phyloP scores from a whole-genome alignment of 176 grass and related monocot species.

The barley (Hordeum vulgare) region DNA sequence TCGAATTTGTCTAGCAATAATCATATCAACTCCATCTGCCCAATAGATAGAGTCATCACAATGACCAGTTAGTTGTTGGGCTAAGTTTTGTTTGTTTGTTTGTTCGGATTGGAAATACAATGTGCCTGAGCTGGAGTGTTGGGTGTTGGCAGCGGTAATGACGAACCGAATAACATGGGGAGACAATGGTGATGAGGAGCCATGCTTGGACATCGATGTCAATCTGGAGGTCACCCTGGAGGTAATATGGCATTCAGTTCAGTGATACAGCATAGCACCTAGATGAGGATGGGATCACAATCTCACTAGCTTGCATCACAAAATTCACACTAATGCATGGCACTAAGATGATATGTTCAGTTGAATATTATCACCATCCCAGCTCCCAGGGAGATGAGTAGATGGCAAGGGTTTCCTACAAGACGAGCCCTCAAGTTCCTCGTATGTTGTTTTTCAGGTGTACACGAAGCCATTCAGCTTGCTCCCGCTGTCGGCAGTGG shows the following conservation, averaged over 20 bases:
- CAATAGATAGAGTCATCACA: neutral
- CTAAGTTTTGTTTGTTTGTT: no score
- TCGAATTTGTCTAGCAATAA: no score
- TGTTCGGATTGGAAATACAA: neutral
- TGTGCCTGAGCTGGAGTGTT: neutral
- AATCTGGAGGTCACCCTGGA: slow-evolving; percentile 63
- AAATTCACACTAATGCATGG: neutral
- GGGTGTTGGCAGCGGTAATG: slow-evolving; percentile 56
- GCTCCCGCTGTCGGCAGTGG: slow-evolving; percentile 84
- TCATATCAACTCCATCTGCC: no score
- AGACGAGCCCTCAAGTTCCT: neutral
- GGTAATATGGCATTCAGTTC: slow-evolving; percentile 24
- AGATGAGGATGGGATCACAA: neutral
- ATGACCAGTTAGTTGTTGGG: neutral
- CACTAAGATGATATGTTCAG: neutral
- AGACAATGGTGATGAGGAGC: slow-evolving; percentile 26
- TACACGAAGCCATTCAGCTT: slow-evolving; percentile 79
- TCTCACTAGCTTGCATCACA: neutral
- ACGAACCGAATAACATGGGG: slow-evolving; percentile 77
- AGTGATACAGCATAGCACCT: neutral
- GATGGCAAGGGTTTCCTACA: neutral
- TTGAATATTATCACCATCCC: neutral
- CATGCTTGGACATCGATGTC: slow-evolving; percentile 67
- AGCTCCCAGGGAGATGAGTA: neutral
- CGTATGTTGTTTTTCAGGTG: slow-evolving; percentile 38